Evolutionary conservation across 1,284 basidiomycete genomes (phyloP), one percentile per base, ranked within the genome.

Genomic region (Grifola frondosa): DNA sequence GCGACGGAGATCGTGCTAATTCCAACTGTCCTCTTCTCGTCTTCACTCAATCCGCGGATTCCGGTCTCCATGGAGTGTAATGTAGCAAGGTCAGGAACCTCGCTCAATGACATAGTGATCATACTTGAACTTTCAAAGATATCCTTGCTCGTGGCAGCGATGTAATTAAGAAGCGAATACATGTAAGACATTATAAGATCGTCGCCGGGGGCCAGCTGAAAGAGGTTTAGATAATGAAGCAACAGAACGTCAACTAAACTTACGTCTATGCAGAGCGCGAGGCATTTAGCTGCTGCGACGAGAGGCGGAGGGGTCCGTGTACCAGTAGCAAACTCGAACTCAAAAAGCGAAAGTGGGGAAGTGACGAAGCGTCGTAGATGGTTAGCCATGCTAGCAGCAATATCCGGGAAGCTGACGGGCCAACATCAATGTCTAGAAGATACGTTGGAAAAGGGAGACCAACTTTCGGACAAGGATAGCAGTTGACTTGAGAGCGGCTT

Each of bases 181-280:
- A 97, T 89, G 54, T 93, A 93, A 3, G 94, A 97, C 76, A 95
- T 87, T 57, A 94, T 80, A 34, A 95, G 78, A 62, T 96, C 93
- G 55, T 96, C 91, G 41, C 90, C 90, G 6, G 89, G 86, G 11
- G 90, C 83, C 42, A 91, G 71, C 88, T 92, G 35, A 3, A 23
- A 1, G 11, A 22, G 19, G 28, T n/a, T n/a, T 22, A 6, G 28
- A 42, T 11, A 42, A 11, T 30, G 5, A 37, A 20, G 8, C 20
- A 9, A 13, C 17, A 31, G 13, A 29, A 23, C 25, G 30, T 5
- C 17, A 30, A 32, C 37, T 1, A 39, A 12, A 59, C 67, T 24
- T 53, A 88, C 89, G 65, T 87, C 85, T 49, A 97, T 88, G 64
- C 95, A 97, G 40, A 91, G 74, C 3, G 91, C 88, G 24, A 98